Base-by-base conservation (phyloP, 73 alveolate genomes). In the Urostyla sp. region DNA sequence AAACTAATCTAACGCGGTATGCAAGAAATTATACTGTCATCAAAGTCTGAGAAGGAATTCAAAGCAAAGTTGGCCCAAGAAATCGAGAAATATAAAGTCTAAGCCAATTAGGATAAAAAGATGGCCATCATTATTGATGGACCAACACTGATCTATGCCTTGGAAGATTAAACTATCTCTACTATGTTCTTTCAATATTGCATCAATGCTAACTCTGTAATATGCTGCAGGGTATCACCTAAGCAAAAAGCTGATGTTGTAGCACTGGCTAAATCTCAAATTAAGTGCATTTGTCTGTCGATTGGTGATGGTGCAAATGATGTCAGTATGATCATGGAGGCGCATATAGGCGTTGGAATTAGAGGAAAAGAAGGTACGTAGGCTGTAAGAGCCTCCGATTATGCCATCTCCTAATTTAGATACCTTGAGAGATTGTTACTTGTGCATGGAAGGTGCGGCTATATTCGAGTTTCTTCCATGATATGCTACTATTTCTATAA, bases 251-350 rank as follows among this genome's bases (percentile, higher is more conserved):
- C 91, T 60, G 89, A 72, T 7, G 90, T 87, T 61, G 97, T 78
- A 60, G 87, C 43, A 49, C 91, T 91, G n/a, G 90, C 95, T 16
- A 81, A 69, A 55, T 11, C 40, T 5, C 27, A 81, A 1, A 52
- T 61, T 5, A 27, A 13, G 26, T 81, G 67, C 53, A 81, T 81
- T 18, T 34, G 67, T 20, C 75, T 87, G 0, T 48, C 94, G 40
- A 96, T 96, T 52, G 99, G 99, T 24, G 99, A 96, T 83, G 99
- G 99, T 53, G 99, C 98, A 15, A 96, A 96, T 88, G 99, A 95
- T 88, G 98, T 96, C 36, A 90, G 96, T 26, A 95, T 95, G 99
- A 90, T 96, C 24, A 69, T 84, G 85, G 91, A 84, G 66, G 95
- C 95, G 28, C 92, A 89, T 54, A 80, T 85, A 8, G 96, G 96